Base-by-base conservation (phyloP, 2,329 filamentous ascomycete genomes). In the Beauveria australis region DNA sequence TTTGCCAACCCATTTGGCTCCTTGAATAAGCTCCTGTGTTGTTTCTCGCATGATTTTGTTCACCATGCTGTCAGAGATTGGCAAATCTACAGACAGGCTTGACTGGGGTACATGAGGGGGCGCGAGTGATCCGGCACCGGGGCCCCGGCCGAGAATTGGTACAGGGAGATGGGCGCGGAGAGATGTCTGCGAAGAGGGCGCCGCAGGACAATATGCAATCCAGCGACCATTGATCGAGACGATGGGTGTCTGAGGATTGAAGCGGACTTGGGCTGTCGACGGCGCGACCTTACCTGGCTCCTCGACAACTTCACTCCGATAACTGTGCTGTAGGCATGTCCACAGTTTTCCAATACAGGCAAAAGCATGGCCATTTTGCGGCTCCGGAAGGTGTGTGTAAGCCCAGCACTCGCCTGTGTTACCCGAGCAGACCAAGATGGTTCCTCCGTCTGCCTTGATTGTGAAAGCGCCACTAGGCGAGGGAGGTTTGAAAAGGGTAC, bases 351-450 rank as follows among this genome's bases (percentile, higher is more conserved):
- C 92, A 60, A 94, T 79, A 67, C 92, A 97, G 43, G 74, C 78
- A 71, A 81, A 87, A 49, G 76, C 65, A 24, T 75, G 74, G 1
- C 72, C 69, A 24, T 81, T 80, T 52, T 75, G 73, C 1, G 73
- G 68, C 59, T 74, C 70, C 10, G 74, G 66, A 9, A 78, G 71
- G 63, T 86, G 82, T 9, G 79, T 76, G 67, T 82, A 97, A 8
- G 96, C 78, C 80, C 89, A 96, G 51, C 93, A 86, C 74, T 97
- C 93, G 14, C 93, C 93, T 54, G 91, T 96, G 24, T 81, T 76
- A 3, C 91, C 92, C 54, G 92, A 97, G 59, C 89, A 85, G 37
- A 97, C 78, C 3, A 87, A 80, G 43, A 97, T 70, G 67, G 83
- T 89, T 37, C 86, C 88, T 5, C 83, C 84, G 66, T 89, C 88